Percentiles rank a stretch among this genome's conserved stretches.
Conservation (phyloP, 495 filamentous ascomycete genomes). For the Aspergillus homomorphus region DNA sequence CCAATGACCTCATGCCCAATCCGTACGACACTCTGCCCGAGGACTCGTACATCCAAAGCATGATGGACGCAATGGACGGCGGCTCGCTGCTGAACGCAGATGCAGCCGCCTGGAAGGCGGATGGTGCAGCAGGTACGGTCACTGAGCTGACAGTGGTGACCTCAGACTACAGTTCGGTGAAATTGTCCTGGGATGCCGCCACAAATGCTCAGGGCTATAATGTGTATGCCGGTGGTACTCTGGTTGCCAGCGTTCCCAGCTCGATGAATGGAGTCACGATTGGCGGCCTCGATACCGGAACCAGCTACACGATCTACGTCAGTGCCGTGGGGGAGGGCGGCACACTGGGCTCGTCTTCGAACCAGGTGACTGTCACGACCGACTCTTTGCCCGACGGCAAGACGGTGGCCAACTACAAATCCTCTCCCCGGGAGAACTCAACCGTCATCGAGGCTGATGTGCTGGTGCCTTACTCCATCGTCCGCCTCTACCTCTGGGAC, state of each 20-base stretch:
- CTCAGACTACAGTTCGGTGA: constrained; percentile 18
- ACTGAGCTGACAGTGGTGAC: constrained; percentile 6
- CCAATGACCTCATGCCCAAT: constrained; percentile 13
- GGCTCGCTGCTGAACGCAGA: constrained; percentile 6
- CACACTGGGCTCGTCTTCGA: background rate
- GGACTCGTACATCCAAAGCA: constrained; percentile 15
- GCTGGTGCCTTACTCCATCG: constrained; percentile 16
- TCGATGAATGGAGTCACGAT: constrained; percentile 15
- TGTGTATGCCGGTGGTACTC: constrained; percentile 4
- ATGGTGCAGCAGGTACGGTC: constrained; percentile 1
- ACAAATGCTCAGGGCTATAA: constrained; percentile 15
- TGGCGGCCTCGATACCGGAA: constrained; percentile 7
- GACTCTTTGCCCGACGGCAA: constrained; percentile 5
- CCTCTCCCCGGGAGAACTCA: constrained; percentile 4
- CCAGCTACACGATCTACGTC: constrained; percentile 3
- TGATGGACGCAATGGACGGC: constrained; percentile 13
- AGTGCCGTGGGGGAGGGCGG: constrained; percentile 8
- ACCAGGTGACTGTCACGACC: constrained; percentile 8
- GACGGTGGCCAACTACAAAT: constrained; percentile 10
- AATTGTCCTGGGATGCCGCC: constrained; percentile 12
- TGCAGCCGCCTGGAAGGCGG: background rate
- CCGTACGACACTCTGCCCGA: constrained; percentile 17
- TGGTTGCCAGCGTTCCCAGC: constrained; percentile 12
- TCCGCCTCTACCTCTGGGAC: constrained; percentile 15
- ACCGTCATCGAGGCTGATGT: constrained; percentile 15